Conservation (phyloP, 306 rosid genomes). For the Aeschynomene evenia region DNA sequence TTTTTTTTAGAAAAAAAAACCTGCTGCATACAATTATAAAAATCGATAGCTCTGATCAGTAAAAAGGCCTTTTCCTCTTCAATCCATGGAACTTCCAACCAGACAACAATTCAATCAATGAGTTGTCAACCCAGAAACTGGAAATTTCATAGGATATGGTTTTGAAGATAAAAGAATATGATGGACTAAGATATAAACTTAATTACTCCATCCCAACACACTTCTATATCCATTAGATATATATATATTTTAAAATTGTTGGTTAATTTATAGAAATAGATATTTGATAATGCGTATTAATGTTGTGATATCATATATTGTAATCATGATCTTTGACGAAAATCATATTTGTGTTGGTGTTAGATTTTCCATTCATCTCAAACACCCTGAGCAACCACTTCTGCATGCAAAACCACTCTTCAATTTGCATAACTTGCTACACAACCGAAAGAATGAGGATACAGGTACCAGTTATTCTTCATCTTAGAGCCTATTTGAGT, state of each 20-base stretch:
- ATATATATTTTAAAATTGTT: constrained; percentile 1
- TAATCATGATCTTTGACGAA: background rate
- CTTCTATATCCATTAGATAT: background rate
- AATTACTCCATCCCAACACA: too few relatives aligned
- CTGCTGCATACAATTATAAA: too few relatives aligned
- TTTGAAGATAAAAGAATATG: too few relatives aligned
- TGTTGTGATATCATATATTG: constrained; percentile 18
- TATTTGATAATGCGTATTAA: background rate
- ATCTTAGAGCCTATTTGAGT: background rate
- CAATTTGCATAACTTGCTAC: constrained; percentile 71
- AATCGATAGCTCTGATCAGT: too few relatives aligned
- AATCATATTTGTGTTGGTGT: constrained; percentile 32
- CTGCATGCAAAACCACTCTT: constrained; percentile 71
- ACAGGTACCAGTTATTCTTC: constrained; percentile 47
- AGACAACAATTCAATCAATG: too few relatives aligned
- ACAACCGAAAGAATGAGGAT: constrained; percentile 58
- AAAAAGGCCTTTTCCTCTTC: too few relatives aligned
- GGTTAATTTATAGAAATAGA: constrained; percentile 11
- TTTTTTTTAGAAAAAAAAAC: too few relatives aligned
- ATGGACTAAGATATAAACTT: too few relatives aligned
- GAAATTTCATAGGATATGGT: too few relatives aligned
- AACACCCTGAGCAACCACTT: constrained; percentile 78
- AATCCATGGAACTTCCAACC: too few relatives aligned
- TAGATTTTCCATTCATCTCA: constrained; percentile 75
- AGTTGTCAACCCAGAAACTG: too few relatives aligned